Base-by-base conservation (phyloP, 306 rosid species). In the Pyrus bretschneideri region DNA sequence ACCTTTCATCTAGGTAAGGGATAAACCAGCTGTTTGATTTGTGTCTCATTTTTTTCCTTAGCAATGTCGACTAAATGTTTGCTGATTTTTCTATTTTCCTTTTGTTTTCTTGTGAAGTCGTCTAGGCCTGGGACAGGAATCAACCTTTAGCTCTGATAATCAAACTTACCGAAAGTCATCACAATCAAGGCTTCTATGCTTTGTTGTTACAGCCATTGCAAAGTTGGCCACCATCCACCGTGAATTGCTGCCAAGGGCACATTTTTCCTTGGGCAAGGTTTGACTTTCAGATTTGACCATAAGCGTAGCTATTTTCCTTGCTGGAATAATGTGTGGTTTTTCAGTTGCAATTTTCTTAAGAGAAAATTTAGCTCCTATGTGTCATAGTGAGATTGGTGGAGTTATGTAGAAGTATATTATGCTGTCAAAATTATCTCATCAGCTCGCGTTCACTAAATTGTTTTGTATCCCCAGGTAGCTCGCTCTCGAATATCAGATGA, bases 181-280 rank as follows among this genome's bases (percentile, higher is more conserved):
- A 6, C 97, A 92, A 84, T 90, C 96, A 4, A 89, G 98, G 93
- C 96, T 95, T 82, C 79, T 95, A 62, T 95, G 98, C 80, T 95
- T 92, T 75, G 97, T 95, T 60, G 85, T 95, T 70, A 92, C 98
- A 1, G 97, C 98, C 65, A 95, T 95, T 84, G 97, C 98, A 83
- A 95, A 92, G 84, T 93, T 95, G 60, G 98, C 97, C 52, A 92
- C 97, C 1, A 80, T 89, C 79, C 98, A 95, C 75, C 89, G 92
- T 23, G 97, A 95, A 83, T 87, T 92, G 83, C 81, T 85, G 23
- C 98, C 98, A 12, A 90, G 97, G 79, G 98, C 97, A 22, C 95
- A 93, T 3, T 93, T 95, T 69, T 84, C 98, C 73, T 85, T 95
- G 90, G 96, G 97, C 82, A 95, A 95, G 97, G 98, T 94, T 67